Conservation (phyloP, 2,329 filamentous ascomycete species). For the Cercospora brassicicola region DNA sequence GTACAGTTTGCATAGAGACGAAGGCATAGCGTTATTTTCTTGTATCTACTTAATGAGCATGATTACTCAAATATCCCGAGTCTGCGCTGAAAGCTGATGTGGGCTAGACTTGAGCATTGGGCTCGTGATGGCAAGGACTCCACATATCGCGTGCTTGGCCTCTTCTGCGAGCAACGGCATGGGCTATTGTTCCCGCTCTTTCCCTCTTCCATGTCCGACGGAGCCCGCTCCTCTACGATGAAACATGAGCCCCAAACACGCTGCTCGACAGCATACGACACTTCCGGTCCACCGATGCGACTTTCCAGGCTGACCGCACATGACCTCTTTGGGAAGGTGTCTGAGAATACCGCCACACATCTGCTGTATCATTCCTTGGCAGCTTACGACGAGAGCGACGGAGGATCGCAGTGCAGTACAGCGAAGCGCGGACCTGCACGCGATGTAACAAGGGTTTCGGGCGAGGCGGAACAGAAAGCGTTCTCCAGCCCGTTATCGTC, state of each 20-base stretch:
- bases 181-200: background rate
- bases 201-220: background rate
- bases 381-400: background rate
- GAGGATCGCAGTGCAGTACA: background rate
- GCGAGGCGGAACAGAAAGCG: background rate
- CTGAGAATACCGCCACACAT: background rate
- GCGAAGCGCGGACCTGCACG: background rate
- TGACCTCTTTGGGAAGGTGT: background rate
- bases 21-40: slow-evolving; percentile 9
- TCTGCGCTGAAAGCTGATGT: background rate
- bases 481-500: background rate
- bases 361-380: background rate
- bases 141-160: background rate
- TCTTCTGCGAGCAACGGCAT: background rate
- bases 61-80: background rate
- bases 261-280: background rate
- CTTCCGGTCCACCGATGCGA: background rate
- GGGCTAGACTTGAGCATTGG: background rate
- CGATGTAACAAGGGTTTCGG: background rate
- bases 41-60: slow-evolving; percentile 11
- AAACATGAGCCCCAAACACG: background rate
- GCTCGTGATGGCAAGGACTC: background rate
- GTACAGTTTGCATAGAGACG: slow-evolving; percentile 15
- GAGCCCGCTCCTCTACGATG: background rate
- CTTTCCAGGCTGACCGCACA: background rate